Percentiles rank a stretch among this genome's conserved stretches.
These are phyloP conservation scores for Inonotus obliquus DNA, from an alignment of 1,284 basidiomycete species.

Conservation along the genomic window DNA sequence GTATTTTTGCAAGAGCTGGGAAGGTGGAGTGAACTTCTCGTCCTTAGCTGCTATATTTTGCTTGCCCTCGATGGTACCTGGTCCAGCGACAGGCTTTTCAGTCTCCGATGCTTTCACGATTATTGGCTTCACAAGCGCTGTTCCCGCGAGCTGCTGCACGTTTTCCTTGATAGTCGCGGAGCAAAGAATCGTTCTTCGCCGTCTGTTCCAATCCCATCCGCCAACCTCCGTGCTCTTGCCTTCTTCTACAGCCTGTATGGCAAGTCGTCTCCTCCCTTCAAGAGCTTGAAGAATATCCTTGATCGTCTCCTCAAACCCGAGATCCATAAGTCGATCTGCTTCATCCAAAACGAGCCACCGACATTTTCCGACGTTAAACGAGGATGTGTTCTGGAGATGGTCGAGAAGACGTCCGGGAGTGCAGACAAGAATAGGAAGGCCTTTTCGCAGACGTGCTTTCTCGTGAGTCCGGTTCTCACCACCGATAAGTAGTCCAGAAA, in stretches of 20 bases:
- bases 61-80: neutral
- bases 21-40: conserved; percentile 87
- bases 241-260: conserved; percentile 66
- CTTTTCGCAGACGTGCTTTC: conserved; percentile 68
- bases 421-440: conserved; percentile 67
- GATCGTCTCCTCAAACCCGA: conserved; percentile 59
- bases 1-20: conserved; percentile 93
- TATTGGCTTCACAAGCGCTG: conserved; percentile 66
- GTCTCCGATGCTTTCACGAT: conserved; percentile 64
- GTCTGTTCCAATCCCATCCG: conserved; percentile 81
- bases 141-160: conserved; percentile 90
- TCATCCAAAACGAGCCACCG: conserved; percentile 97
- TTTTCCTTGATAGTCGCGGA: conserved; percentile 96
- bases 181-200: conserved; percentile 85
- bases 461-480: conserved; percentile 71
- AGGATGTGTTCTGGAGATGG: conserved; percentile 78
- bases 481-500: conserved; percentile 88
- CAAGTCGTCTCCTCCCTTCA: conserved; percentile 74
- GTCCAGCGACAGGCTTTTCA: conserved; percentile 19
- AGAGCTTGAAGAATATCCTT: conserved; percentile 83
- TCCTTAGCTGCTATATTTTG: conserved; percentile 21
- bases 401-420: conserved; percentile 71
- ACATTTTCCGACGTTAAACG: conserved; percentile 90
- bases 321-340: conserved; percentile 84
- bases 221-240: conserved; percentile 69